Evolutionary conservation across 768 basidiomycete genomes (phyloP), one percentile per base, ranked within the genome.

Genomic region (Boletus fagicola): DNA sequence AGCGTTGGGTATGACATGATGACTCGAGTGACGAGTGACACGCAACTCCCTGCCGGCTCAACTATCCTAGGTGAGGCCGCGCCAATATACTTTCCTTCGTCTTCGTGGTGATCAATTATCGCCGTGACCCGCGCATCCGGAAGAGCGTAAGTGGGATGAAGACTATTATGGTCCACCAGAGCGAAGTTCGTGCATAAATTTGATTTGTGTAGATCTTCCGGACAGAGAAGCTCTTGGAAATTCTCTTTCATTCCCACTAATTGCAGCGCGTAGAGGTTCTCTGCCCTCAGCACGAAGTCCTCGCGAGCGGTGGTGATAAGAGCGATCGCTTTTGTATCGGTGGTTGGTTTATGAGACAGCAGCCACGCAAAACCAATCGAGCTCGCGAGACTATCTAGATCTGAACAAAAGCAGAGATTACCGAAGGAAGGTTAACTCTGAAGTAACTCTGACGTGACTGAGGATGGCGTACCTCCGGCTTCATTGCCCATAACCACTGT

Each of bases 401-500:
- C 96, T 98, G 58, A 3, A 39, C 2, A 16, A 22, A 49, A 18
- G 26, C 16, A 56, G n/a, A 22, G 52, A 52, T 39, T 35, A 57
- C 55, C 20, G 12, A 28, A 28, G 10, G 22, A 24, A 49, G 26
- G 28, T 52, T 38, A 49, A 36, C 42, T 26, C 6, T 3, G 31
- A 44, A 36, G 16, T 26, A 46, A 52, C 47, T 30, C 31, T n/a
- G 35, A n/a, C 3, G 15, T 36, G 22, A 51, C 40, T 20, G 26
- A 50, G 42, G 28, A 46, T 20, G 51, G 39, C 55, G 16, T 69
- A 95, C 96, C 96, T 66, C 95, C 95, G 15, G 96, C 93, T 73
- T 98, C 96, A 70, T 99, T 99, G 0, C 96, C 95, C 86, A 94
- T 91, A 0, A 86, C 88, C 6, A 97, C 78, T 0, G 84, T 88